phyloP scores from a whole-genome alignment of 2,329 filamentous ascomycete genomes.

The Beauveria sp. region DNA sequence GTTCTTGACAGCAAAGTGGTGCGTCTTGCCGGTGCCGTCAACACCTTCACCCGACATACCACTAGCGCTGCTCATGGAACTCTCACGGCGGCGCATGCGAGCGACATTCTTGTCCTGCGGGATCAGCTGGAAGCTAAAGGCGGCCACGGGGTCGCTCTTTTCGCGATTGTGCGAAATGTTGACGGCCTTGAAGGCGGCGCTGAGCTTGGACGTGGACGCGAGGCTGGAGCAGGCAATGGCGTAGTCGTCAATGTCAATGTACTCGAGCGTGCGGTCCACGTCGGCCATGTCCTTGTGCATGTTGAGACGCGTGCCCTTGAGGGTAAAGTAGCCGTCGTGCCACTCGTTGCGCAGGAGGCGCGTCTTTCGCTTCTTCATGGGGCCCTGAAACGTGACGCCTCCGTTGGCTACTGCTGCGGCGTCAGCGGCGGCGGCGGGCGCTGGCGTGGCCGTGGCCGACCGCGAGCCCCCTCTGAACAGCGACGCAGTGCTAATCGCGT shows the following conservation, averaged over 20 bases:
- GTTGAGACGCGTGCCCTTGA: slow-evolving; percentile 65
- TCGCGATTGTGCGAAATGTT: slow-evolving; percentile 49
- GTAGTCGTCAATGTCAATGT: slow-evolving; percentile 83
- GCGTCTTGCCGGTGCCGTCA: slow-evolving; percentile 69
- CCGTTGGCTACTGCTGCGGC: slow-evolving; percentile 18
- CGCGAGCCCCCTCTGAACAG: slow-evolving; percentile 17
- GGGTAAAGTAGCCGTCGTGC: slow-evolving; percentile 85
- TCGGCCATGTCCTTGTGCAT: slow-evolving; percentile 61
- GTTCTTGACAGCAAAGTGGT: slow-evolving; percentile 85
- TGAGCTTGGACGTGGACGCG: slow-evolving; percentile 71
- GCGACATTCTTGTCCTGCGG: slow-evolving; percentile 55
- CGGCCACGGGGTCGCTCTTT: slow-evolving; percentile 52
- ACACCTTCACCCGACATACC: slow-evolving; percentile 34
- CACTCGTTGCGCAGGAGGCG: slow-evolving; percentile 86
- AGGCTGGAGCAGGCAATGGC: slow-evolving; percentile 76
- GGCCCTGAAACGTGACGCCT: slow-evolving; percentile 56
- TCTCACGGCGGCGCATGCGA: slow-evolving; percentile 47
- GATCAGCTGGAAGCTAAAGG: slow-evolving; percentile 80
- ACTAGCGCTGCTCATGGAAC: slow-evolving; percentile 29
- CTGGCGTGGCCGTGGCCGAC: slow-evolving; percentile 16
- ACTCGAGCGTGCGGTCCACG: slow-evolving; percentile 57
- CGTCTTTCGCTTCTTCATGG: slow-evolving; percentile 91
- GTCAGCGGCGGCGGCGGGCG: slow-evolving; percentile 22
- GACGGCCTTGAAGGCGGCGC: slow-evolving; percentile 78
- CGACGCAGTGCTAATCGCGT: slow-evolving; percentile 18